These are phyloP conservation scores for Lobosporangium transversale DNA, from an alignment of 192 early-diverging fungal genomes.

Conservation along the genomic window DNA sequence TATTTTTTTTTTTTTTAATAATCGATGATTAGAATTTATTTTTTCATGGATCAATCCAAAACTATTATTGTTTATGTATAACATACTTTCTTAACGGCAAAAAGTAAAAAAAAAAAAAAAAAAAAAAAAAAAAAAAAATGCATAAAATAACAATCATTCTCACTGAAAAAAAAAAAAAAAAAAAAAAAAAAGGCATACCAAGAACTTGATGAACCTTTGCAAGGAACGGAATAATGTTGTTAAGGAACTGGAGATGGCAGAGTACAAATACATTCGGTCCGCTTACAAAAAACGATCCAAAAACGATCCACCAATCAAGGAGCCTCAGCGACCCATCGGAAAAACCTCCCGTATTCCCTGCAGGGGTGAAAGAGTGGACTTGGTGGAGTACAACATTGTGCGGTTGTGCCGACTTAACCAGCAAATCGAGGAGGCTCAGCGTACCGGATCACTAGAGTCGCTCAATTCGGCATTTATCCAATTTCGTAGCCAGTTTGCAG, in stretches of 20 bases:
- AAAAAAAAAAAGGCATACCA: slow-evolving; percentile 61
- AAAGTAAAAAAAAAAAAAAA: too few species aligned
- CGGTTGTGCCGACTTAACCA: slow-evolving; percentile 58
- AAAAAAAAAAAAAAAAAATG: too few species aligned
- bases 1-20: too few species aligned
- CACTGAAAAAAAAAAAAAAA: too few species aligned
- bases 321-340: slow-evolving; percentile 66
- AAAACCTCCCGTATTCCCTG: slow-evolving; percentile 57
- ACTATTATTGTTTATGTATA: too few species aligned
- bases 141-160: too few species aligned
- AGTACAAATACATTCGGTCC: slow-evolving; percentile 44
- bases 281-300: slow-evolving; percentile 17
- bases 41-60: too few species aligned
- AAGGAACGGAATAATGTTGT: slow-evolving; percentile 62
- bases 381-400: slow-evolving; percentile 58
- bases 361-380: slow-evolving; percentile 73
- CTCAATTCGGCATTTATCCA: slow-evolving; percentile 83
- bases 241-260: slow-evolving; percentile 59
- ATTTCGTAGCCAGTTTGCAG: slow-evolving; percentile 77
- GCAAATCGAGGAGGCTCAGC: slow-evolving; percentile 54
- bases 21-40: too few species aligned
- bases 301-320: slow-evolving; percentile 8
- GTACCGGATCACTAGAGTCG: slow-evolving; percentile 16
- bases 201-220: slow-evolving; percentile 57
- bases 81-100: too few species aligned